Evolutionary conservation across 192 early-diverging fungal genomes (phyloP).

Genomic region (Linnemannia exigua): DNA sequence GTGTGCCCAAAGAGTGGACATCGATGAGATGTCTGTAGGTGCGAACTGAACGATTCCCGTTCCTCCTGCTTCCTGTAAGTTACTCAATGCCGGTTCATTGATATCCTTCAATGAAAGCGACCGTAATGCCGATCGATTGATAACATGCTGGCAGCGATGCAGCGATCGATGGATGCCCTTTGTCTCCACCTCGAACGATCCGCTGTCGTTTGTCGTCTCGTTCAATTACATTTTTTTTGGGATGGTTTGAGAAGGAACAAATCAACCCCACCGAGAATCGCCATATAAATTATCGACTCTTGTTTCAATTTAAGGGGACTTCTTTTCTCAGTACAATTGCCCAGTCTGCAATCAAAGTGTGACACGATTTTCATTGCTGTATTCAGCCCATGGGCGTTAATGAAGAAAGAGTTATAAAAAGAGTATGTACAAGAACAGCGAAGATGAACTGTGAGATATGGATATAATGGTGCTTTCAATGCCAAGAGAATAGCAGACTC

Average conservation of each 20-base stretch:
- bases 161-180: slow-evolving; percentile 2
- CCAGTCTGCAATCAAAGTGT: not conserved
- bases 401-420: not conserved
- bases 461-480: not conserved
- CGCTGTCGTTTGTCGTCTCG: not conserved
- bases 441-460: not conserved
- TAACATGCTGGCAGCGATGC: not conserved
- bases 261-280: not conserved
- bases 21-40: not conserved
- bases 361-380: not conserved
- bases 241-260: slow-evolving; percentile 17
- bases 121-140: not conserved
- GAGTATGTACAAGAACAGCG: not conserved
- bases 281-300: not conserved
- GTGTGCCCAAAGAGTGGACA: not conserved
- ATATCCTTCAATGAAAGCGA: not conserved
- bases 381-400: not conserved
- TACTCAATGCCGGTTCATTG: not conserved
- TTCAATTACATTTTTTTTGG: slow-evolving; percentile 21
- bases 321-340: not conserved
- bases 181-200: not conserved
- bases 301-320: not conserved
- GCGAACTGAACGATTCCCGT: not conserved
- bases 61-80: not conserved
- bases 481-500: not conserved